phyloP scores from a whole-genome alignment of 192 early-diverging fungal genomes.

The Jimgerdemannia flammicorona region DNA sequence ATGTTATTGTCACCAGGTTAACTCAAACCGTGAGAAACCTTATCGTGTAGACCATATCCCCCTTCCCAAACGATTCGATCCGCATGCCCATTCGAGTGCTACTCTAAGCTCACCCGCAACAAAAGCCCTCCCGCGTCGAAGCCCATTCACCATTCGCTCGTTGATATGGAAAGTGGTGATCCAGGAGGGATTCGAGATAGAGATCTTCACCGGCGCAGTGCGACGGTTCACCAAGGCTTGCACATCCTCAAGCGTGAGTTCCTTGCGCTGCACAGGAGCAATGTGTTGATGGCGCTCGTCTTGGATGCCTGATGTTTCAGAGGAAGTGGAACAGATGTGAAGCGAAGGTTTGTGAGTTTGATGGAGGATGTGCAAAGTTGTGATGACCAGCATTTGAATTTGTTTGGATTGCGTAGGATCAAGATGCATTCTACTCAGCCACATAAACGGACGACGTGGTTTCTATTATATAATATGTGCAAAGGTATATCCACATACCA shows the following conservation, averaged over 20 bases:
- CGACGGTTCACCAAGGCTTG: slow-evolving; percentile 4
- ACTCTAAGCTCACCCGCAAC: slow-evolving; percentile 13
- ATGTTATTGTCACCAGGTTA: no score
- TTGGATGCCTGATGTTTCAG: background rate
- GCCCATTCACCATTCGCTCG: slow-evolving; percentile 30
- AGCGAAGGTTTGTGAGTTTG: no score
- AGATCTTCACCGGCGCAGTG: background rate
- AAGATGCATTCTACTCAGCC: no score
- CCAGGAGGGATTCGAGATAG: slow-evolving; percentile 11
- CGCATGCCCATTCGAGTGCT: background rate
- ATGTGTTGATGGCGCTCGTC: background rate
- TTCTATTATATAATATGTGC: no score
- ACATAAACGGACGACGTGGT: no score
- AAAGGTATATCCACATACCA: background rate
- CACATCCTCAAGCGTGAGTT: slow-evolving; percentile 12
- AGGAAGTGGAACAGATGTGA: no score
- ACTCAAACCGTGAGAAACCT: no score
- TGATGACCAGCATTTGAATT: no score
- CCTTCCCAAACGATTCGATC: no score
- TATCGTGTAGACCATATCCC: no score
- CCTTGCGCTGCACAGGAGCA: background rate
- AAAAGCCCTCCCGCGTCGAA: slow-evolving; percentile 22
- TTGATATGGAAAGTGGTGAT: slow-evolving; percentile 23
- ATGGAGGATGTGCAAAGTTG: no score
- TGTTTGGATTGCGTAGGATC: no score